Evolutionary conservation across 805 yeast genomes (phyloP).

Genomic region (Starmera quercuum): DNA sequence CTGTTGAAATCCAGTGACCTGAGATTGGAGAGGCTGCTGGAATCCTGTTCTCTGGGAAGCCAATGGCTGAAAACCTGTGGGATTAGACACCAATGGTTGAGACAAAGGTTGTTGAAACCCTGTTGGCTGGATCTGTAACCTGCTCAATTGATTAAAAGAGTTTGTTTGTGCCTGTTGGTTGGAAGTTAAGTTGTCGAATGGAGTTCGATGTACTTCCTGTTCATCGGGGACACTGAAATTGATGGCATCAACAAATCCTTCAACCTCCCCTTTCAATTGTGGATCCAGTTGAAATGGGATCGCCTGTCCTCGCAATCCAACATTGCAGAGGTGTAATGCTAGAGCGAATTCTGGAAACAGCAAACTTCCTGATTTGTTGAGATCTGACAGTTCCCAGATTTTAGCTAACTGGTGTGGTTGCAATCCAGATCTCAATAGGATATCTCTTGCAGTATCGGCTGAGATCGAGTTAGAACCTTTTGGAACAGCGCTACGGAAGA

Average conservation of each 20-base stretch:
- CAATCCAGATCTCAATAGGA: constrained; percentile 73
- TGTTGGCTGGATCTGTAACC: constrained; percentile 25
- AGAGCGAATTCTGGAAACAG: constrained; percentile 92
- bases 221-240: constrained; percentile 67
- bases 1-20: constrained; percentile 28
- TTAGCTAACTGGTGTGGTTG: constrained; percentile 69
- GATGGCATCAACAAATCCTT: constrained; percentile 84
- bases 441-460: constrained; percentile 71
- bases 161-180: constrained; percentile 31
- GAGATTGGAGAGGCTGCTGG: constrained; percentile 26
- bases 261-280: constrained; percentile 73
- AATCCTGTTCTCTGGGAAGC: constrained; percentile 48
- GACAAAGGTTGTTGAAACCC: constrained; percentile 22
- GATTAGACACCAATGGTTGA: constrained; percentile 19
- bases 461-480: constrained; percentile 40
- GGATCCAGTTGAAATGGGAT: constrained; percentile 69
- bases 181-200: constrained; percentile 30
- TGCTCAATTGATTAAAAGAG: constrained; percentile 24
- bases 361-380: constrained; percentile 75
- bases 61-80: constrained; percentile 20
- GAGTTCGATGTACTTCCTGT: constrained; percentile 22
- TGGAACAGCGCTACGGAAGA: constrained; percentile 74
- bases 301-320: constrained; percentile 68
- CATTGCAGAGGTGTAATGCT: constrained; percentile 80
- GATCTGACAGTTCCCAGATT: constrained; percentile 89